phyloP scores from a whole-genome alignment of 176 grass and related monocot species.

The Zea mays region DNA sequence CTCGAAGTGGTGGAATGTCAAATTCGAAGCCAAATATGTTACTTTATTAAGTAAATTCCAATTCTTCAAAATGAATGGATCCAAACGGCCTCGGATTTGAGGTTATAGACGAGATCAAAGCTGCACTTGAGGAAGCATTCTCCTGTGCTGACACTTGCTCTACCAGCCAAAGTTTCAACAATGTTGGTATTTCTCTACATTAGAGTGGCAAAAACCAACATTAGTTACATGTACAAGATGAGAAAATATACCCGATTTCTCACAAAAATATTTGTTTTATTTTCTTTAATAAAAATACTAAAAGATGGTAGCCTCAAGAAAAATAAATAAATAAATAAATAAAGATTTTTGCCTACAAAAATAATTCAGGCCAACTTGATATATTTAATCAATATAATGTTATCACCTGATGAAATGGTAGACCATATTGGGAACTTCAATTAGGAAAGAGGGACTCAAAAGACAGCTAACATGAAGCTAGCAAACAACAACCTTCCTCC shows the following conservation, averaged over 20 bases:
- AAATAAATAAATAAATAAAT: neutral
- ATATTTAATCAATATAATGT: conserved; percentile 16
- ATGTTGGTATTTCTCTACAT: conserved; percentile 41
- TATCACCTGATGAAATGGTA: conserved; percentile 56
- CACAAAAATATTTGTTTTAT: neutral
- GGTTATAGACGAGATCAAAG: conserved; percentile 83
- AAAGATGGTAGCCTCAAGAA: too few relatives aligned
- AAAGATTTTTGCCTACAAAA: neutral
- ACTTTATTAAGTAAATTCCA: too few relatives aligned
- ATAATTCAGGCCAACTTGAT: neutral
- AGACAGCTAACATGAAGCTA: conserved; percentile 68
- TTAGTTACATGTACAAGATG: neutral
- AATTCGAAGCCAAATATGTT: too few relatives aligned
- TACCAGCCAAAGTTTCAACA: conserved; percentile 73
- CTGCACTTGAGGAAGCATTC: conserved; percentile 67
- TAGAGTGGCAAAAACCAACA: conserved; percentile 10
- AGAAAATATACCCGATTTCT: conserved; percentile 18
- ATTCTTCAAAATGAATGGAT: too few relatives aligned
- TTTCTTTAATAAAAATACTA: too few relatives aligned
- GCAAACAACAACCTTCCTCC: conserved; percentile 85
- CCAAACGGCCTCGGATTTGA: conserved; percentile 46
- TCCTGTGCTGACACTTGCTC: conserved; percentile 79
- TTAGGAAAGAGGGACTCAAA: conserved; percentile 84
- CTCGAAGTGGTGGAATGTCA: too few relatives aligned
- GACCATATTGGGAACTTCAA: conserved; percentile 79